Percentiles rank a stretch among this genome's conserved stretches.
Conservation (phyloP, 257 asterid species). For the Craterostigma plantagineum region DNA sequence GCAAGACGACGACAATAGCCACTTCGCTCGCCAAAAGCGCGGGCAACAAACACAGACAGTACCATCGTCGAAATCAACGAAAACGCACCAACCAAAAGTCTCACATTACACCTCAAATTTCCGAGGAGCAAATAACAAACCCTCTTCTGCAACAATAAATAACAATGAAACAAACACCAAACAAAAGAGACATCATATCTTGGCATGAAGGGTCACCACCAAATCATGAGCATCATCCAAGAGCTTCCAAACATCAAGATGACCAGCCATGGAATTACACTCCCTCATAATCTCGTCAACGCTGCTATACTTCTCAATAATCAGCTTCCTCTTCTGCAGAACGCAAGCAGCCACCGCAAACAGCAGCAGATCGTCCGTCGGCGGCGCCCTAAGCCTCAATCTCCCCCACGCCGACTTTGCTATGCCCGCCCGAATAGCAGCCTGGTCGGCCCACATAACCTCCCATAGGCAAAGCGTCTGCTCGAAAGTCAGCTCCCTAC, state of each 20-base stretch:
- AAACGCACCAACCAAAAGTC: too few relatives aligned
- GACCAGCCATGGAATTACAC: slow-evolving; percentile 80
- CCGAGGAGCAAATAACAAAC: too few relatives aligned
- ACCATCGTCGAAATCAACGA: too few relatives aligned
- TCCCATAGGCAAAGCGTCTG: slow-evolving; percentile 90
- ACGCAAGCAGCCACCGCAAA: slow-evolving; percentile 84
- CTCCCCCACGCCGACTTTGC: slow-evolving; percentile 52
- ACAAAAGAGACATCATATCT: slow-evolving; percentile 14
- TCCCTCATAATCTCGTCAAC: slow-evolving; percentile 85
- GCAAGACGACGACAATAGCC: too few relatives aligned
- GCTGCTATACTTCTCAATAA: slow-evolving; percentile 65
- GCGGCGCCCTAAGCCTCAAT: slow-evolving; percentile 60
- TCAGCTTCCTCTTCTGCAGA: slow-evolving; percentile 59
- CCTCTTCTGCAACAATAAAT: too few relatives aligned
- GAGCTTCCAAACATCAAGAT: slow-evolving; percentile 72
- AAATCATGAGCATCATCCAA: slow-evolving; percentile 76
- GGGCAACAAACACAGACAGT: too few relatives aligned
- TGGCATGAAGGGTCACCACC: slow-evolving; percentile 64
- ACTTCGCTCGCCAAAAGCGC: too few relatives aligned
- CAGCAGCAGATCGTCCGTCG: slow-evolving; percentile 63
- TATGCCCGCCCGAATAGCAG: slow-evolving; percentile 69
- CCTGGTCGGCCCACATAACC: slow-evolving; percentile 98
- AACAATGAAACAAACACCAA: too few relatives aligned
- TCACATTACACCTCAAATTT: too few relatives aligned
- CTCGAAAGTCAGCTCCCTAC: slow-evolving; percentile 66